phyloP scores from a whole-genome alignment of 805 yeast genomes.

The Tetrapisispora namnaoensis region DNA sequence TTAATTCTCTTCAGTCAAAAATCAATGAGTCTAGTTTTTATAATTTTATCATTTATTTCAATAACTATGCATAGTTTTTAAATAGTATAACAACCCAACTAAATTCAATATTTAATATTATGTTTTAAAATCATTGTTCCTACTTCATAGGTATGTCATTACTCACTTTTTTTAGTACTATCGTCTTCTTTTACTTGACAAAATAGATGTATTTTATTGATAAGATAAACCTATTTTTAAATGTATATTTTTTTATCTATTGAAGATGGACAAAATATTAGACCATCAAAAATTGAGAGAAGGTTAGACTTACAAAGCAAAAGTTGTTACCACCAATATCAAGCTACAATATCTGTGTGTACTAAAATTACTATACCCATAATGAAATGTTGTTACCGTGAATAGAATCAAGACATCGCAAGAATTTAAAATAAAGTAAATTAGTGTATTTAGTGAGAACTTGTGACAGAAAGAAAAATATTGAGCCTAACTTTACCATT shows the following conservation, averaged over 20 bases:
- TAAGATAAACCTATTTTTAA: background rate
- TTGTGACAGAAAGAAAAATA: no score
- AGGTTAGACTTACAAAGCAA: background rate
- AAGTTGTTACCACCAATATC: background rate
- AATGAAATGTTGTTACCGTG: background rate
- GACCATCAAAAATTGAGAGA: background rate
- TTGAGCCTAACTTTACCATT: no score
- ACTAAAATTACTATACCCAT: background rate
- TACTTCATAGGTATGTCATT: conserved; percentile 1
- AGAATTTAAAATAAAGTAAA: background rate
- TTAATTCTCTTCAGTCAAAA: no score
- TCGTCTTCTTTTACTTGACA: background rate
- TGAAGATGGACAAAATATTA: background rate
- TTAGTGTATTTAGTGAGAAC: no score
- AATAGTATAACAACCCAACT: background rate
- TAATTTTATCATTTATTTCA: no score
- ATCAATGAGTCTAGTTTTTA: no score
- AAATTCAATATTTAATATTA: background rate
- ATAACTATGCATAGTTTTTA: no score
- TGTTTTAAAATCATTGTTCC: background rate
- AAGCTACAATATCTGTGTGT: background rate
- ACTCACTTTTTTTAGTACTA: conserved; percentile 4
- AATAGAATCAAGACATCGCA: background rate
- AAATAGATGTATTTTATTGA: background rate
- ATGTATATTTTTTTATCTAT: background rate